phyloP scores from a whole-genome alignment of 176 grass and related monocot genomes.

The Oryza coarctata region DNA sequence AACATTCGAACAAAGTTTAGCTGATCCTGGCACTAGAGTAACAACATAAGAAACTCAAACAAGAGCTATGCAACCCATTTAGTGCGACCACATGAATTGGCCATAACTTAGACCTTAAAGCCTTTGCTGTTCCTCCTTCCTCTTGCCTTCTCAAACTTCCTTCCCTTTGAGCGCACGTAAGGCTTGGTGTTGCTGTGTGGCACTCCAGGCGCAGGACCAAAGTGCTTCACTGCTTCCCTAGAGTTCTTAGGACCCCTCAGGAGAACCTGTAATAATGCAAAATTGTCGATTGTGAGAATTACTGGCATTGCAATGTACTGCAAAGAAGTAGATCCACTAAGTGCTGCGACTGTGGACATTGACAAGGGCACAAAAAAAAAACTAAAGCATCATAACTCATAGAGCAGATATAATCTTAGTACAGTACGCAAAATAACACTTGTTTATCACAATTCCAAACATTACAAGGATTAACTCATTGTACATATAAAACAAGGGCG shows the following conservation, averaged over 20 bases:
- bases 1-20: slow-evolving; percentile 37
- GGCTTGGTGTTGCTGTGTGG: slow-evolving; percentile 81
- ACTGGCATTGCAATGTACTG: neutral
- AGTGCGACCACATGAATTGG: neutral
- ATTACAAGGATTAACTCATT: neutral
- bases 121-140: slow-evolving; percentile 80
- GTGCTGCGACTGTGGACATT: neutral
- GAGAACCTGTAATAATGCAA: slow-evolving; percentile 42
- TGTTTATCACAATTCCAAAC: neutral
- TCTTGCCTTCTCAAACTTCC: slow-evolving; percentile 84
- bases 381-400: neutral
- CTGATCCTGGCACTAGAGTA: slow-evolving; percentile 12
- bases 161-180: slow-evolving; percentile 66
- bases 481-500: neutral
- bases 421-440: neutral
- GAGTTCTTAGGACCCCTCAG: slow-evolving; percentile 77
- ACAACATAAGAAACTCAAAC: slow-evolving; percentile 18
- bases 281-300: slow-evolving; percentile 6
- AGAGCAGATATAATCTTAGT: no score
- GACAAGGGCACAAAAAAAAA: neutral
- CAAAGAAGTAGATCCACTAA: neutral
- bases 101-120: slow-evolving; percentile 55
- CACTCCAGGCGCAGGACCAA: slow-evolving; percentile 69
- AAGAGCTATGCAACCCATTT: slow-evolving; percentile 9
- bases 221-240: slow-evolving; percentile 75